Base-by-base conservation (phyloP, 805 yeast genomes). In the Myxozyma lipomycoides region DNA sequence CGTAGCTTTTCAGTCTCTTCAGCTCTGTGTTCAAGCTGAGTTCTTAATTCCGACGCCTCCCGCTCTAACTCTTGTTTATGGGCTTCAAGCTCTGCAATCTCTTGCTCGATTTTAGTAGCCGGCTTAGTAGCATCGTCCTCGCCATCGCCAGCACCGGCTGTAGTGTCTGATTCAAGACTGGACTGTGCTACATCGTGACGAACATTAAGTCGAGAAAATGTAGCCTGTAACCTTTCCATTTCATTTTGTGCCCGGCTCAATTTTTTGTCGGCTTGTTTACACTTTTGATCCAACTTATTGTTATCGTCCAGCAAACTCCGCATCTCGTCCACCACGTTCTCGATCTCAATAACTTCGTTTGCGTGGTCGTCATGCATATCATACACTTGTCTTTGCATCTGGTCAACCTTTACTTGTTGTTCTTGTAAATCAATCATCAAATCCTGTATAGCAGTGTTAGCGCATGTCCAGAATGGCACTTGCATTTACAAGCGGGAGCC, bases 1-100 rank as follows among this genome's bases (percentile, higher is more conserved):
- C 63, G 62, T 62, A 62, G 82, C 65, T 84, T 86, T 30, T 78
- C 78, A 2, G 66, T 63, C 41, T 73, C 72, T 4, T 81, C 71
- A 23, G 73, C 74, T 1, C 75, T 62, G 51, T 73, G 73, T 12
- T 69, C 65, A 19, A 75, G 67, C 42, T 17, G 38, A 6, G 6
- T 15, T 35, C 19, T 35, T 15, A 75, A 66, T 24, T 67, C 72
- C 24, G 69, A 66, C 1, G 82, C 67, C 43, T 74, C 71, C 3
- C 73, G 73, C 51, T 75, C 73, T 37, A 82, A 61, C 9, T 73
- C 71, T 61, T 74, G 67, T 17, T 74, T 72, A 51, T 70, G 64
- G 28, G 64, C 54, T 52, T 77, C 76, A 54, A 70, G 73, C n/a
- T 56, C 51, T 17, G 70, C 63, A 52, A 68, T 70, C 47, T 43